Evolutionary conservation across 2,329 filamentous ascomycete species (phyloP), one percentile per base, ranked within the genome.

Genomic region (Aspergillus sp.): DNA sequence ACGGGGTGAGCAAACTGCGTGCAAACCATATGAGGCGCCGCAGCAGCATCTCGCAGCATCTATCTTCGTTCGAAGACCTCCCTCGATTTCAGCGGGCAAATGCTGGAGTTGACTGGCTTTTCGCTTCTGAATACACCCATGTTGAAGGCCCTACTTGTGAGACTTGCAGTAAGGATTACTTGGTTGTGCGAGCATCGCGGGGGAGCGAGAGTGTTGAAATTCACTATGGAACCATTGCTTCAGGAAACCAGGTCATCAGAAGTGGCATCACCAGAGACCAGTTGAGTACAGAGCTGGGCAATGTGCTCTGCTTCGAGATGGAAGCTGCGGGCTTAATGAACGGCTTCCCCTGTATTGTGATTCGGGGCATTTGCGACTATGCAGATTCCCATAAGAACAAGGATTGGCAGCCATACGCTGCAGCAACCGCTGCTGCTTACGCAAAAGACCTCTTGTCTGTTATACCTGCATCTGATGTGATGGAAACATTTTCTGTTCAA

Each of bases 281-380:
- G 67, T 68, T 12, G 58, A 44, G 17, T 64, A 55, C 19, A 64
- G 64, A 47, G 64, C 31, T 49, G 9, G 47, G 47, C 2, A 31
- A 27, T 17, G 25, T 45, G 23, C 51, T 44, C 4, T 35, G 39
- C 9, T 53, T 53, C 21, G 51, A 53, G 8, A 53, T 53, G 51
- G 51, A 53, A 35, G 51, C 51, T 11, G 51, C 51, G 27, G 51
- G 51, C 4, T 21, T 53, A 25, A 53, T 53, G 51, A 35, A 53
- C 1, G n/a, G 25, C 25, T 45, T 55, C 25, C 52, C 52, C 3
- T 55, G 52, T n/a, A 17, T 55, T 12, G 44, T 55, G 14, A 48
- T 55, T 7, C 21, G 52, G 1, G 52, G 52, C 2, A 48, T 55
- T 58, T 55, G 61, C 60, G 64, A 68, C 57, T 61, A 50, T 58